These are phyloP conservation scores for Astrothelium macrocarpum DNA, from an alignment of 495 filamentous ascomycete genomes.

Conservation along the genomic window DNA sequence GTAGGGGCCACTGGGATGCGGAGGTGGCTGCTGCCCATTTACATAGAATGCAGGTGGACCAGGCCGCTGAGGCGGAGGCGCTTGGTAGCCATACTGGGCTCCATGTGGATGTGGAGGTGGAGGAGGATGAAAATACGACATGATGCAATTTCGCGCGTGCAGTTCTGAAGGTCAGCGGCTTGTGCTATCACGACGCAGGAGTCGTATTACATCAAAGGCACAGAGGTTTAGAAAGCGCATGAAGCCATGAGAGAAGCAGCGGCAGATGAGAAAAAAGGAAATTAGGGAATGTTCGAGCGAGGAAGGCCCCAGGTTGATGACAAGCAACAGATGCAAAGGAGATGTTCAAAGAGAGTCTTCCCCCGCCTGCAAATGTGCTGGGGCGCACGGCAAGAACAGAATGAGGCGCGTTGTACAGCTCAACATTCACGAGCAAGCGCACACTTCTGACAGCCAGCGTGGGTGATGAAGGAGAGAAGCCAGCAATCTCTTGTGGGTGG, in stretches of 20 bases:
- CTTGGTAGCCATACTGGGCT: background rate
- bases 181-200: background rate
- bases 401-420: background rate
- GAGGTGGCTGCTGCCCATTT: slow-evolving; percentile 1
- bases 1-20: background rate
- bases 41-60: background rate
- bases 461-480: background rate
- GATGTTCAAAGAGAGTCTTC: background rate
- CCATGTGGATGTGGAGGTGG: background rate
- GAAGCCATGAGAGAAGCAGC: background rate
- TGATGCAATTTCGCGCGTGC: background rate
- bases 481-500: background rate
- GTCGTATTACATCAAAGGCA: background rate
- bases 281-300: background rate
- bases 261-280: background rate
- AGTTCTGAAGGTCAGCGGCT: background rate
- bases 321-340: background rate
- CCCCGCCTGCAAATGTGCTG: background rate
- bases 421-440: background rate
- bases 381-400: background rate
- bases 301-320: background rate
- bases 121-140: background rate
- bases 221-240: background rate
- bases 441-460: background rate
- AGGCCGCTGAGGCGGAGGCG: background rate